Evolutionary conservation across 1,139 yeast species (phyloP).

Genomic region (Waltiozyma solani): DNA sequence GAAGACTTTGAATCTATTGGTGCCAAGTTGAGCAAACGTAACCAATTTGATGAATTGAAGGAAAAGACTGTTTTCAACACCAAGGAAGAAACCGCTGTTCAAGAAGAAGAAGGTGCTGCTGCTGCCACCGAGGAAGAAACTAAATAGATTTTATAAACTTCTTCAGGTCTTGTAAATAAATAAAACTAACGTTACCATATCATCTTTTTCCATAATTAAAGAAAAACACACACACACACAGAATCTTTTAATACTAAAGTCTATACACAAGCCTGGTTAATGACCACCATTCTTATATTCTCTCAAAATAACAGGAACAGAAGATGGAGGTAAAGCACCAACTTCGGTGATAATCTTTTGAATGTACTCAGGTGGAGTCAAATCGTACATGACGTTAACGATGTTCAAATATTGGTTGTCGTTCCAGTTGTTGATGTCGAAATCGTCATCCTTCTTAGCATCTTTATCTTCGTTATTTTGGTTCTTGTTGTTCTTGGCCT

Average conservation of each 20-base stretch:
- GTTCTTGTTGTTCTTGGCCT: slow-evolving; percentile 14
- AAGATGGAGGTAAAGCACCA: slow-evolving; percentile 93
- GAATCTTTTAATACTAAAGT: too few species aligned
- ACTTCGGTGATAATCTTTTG: slow-evolving; percentile 93
- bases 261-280: neutral
- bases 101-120: too few species aligned
- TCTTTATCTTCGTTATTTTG: slow-evolving; percentile 13
- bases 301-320: slow-evolving; percentile 92
- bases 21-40: slow-evolving; percentile 13
- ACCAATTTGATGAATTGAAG: slow-evolving; percentile 9
- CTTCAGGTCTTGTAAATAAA: neutral
- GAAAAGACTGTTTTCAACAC: neutral
- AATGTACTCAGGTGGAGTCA: slow-evolving; percentile 90
- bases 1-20: slow-evolving; percentile 17
- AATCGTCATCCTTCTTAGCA: slow-evolving; percentile 18
- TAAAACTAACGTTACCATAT: too few species aligned
- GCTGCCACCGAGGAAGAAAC: neutral
- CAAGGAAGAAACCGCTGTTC: neutral
- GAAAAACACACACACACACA: too few species aligned
- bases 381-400: slow-evolving; percentile 81
- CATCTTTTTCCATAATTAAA: too few species aligned
- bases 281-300: slow-evolving; percentile 49
- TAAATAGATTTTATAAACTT: neutral
- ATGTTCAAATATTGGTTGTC: slow-evolving; percentile 54
- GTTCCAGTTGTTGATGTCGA: slow-evolving; percentile 57